Base-by-base conservation (phyloP, 345 rosid species). In the Arabidopsis thaliana region DNA sequence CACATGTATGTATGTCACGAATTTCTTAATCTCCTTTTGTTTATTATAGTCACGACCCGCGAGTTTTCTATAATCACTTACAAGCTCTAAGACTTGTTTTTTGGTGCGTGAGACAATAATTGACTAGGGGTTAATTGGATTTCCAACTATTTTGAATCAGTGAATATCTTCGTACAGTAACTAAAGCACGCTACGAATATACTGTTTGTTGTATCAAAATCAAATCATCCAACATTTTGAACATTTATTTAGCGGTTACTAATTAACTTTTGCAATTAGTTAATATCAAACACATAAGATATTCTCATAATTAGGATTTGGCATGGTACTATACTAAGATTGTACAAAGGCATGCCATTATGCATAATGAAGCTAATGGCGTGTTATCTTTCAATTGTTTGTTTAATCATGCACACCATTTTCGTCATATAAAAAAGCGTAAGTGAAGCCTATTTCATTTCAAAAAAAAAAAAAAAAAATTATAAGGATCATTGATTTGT, bases 61-160 rank as follows among this genome's bases (percentile, higher is more conserved):
- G 58, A 70, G 49, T 46, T 59, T 59, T 14, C 48, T 34, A 13
- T 59, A 34, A 34, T 59, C 61, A 71, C 6, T 59, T 67, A 59
- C 67, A 59, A 16, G 74, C 56, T 33, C 30, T 3, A 30, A 42
- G 7, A 56, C 22, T 6, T 40, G 16, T 40, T 38, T 37, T 37
- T 40, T 67, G n/a, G 28, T 20, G 5, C 8, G 37, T 37, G 49
- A 4, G 9, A 23, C 48, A 51, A 24, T 34, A 3, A 3, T 53
- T 40, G 20, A 53, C 37, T 38, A 30, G 20, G 32, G 23, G 63
- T 56, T 28, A 28, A 2, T 28, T 69, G 46, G 33, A 36, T 0
- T 53, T 40, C 53, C 25, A 53, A 38, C 38, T 37, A 16, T 51
- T 30, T 6, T 30, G 25, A 5, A 50, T 7, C 48, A 51, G 23